Evolutionary conservation across 768 basidiomycete genomes (phyloP), one percentile per base, ranked within the genome.

Genomic region (Hypholoma sublateritium): DNA sequence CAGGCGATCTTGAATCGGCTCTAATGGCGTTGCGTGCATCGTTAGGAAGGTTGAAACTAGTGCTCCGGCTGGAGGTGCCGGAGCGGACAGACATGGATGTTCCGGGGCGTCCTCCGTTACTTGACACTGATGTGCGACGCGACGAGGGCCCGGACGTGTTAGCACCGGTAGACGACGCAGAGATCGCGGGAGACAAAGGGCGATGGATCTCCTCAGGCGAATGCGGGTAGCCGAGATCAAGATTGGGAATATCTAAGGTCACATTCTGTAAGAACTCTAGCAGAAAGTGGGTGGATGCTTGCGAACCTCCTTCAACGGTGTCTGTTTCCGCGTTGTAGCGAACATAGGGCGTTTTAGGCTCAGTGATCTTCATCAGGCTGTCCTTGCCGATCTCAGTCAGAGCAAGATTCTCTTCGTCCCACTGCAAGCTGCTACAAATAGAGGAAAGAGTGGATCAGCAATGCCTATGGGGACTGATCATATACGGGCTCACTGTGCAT

Each of bases 321-420:
- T 94, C 92, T n/a, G 88, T 87, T 68, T 89, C 87, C 2, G 91
- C 82, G 65, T 94, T 90, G 72, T 94, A 95, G 62, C 93, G 80
- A 53, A 98, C 95, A 72, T 91, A 98, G 1, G 95, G 95, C 9
- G 95, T 98, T 82, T 98, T 98, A 52, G 95, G 95, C 67, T 98
- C 95, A 2, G 92, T 94, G 67, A 98, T 98, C 84, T 97, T 98
- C 95, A 97, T 98, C 68, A 94, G 77, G 61, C 92, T 95, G 67
- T 96, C 94, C 72, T 96, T 96, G 79, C 90, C 86, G 62, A 93
- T 87, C 73, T 98, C 95, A 1, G 95, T 97, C 66, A 91, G 72
- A 22, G 92, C 91, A 35, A 98, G 80, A 68, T 97, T 98, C 69
- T 86, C 91, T 67, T 98, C 95, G 67, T 98, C 95, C 95, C 95